Base-by-base conservation (phyloP, 768 basidiomycete species). In the Lentinula sp. region DNA sequence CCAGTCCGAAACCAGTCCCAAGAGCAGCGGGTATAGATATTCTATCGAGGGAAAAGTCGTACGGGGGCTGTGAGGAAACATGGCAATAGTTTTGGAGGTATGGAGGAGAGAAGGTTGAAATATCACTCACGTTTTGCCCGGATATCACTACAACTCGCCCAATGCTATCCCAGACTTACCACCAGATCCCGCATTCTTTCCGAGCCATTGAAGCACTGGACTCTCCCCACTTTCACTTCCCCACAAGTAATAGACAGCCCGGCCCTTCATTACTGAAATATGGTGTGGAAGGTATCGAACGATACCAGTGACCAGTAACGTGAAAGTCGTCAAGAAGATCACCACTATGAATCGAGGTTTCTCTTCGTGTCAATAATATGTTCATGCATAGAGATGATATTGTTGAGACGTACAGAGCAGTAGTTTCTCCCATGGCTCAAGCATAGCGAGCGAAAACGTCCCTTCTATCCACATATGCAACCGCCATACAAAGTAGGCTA, bases 401-500 rank as follows among this genome's bases (percentile, higher is more conserved):
- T 28, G 28, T 28, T 28, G 28, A 37, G 55, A 77, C 86, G 68
- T 68, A 87, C 87, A 67, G 60, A 84, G 76, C 40, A 87, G 69
- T 50, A 81, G 66, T 66, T 85, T 84, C 76, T 89, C 88, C 88
- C 87, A 88, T 61, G 82, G 78, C 68, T 89, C 86, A 61, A 88
- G 71, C 66, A 87, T 78, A 32, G 78, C 76, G 43, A 87, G 72
- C 5, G 77, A 87, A 62, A 84, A 83, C 0, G 85, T 86, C 2
- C 79, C 73, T 69, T 87, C 85, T 37, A 88, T 70, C 74, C 81
- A 76, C 56, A 87, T 69, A 62, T 82, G 75, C 69, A 76, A 74
- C 13, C 76, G 78, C 84, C 86, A 85, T 52, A 85, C 59, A 63
- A 59, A 64, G 5, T 64, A 62, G 4, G 58, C 66, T 40, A 71